Percentiles rank a stretch among this genome's conserved stretches.
Evolutionary conservation across 257 asterid genomes (phyloP).

Genomic region (Penstemon barbatus): DNA sequence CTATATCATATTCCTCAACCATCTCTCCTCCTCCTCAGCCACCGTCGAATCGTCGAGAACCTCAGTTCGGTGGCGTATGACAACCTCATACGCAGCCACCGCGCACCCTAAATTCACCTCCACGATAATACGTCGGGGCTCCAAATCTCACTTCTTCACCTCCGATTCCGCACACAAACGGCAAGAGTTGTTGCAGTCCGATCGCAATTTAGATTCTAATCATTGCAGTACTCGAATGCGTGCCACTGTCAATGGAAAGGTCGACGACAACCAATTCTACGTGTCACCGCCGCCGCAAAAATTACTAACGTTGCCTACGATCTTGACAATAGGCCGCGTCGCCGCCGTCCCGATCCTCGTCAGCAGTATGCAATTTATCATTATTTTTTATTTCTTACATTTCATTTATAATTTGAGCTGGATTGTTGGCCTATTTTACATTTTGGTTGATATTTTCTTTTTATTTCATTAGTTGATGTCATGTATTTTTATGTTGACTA

Average conservation of each 20-base stretch:
- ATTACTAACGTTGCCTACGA: conserved; percentile 91
- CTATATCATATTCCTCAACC: conserved; percentile 36
- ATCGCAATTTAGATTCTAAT: conserved; percentile 30
- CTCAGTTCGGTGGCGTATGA: conserved; percentile 55
- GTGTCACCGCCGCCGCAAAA: conserved; percentile 43
- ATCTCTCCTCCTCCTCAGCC: conserved; percentile 37
- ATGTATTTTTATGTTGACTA: background rate
- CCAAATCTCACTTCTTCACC: conserved; percentile 27
- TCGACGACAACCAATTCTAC: conserved; percentile 33
- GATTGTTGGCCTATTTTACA: too few species aligned
- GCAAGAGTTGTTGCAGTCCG: conserved; percentile 7
- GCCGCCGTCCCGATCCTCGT: conserved; percentile 82
- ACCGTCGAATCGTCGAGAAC: conserved; percentile 25
- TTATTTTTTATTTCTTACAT: background rate
- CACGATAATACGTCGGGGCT: conserved; percentile 24
- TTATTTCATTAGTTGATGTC: background rate
- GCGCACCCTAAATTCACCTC: conserved; percentile 34
- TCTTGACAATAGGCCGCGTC: conserved; percentile 90
- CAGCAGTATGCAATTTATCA: conserved; percentile 50
- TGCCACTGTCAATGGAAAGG: conserved; percentile 46
- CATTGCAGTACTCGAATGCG: conserved; percentile 52
- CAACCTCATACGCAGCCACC: conserved; percentile 36
- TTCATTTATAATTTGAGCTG: too few species aligned
- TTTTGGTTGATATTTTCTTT: background rate
- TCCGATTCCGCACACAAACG: conserved; percentile 31